Evolutionary conservation across 495 filamentous ascomycete species (phyloP), one percentile per base, ranked within the genome.

Genomic region (Delitschia confertaspora): DNA sequence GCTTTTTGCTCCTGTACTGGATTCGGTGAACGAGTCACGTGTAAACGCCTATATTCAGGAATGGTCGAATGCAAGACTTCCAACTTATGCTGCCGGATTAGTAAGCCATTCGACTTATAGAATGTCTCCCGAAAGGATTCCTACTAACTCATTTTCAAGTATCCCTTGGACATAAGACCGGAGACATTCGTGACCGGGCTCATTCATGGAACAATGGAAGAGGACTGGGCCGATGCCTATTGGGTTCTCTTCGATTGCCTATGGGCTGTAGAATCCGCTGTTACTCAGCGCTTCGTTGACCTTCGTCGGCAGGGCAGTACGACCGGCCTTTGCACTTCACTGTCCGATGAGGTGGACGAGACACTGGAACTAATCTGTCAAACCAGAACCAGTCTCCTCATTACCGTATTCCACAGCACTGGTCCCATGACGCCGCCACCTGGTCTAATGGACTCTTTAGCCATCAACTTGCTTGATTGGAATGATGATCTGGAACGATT

Each of bases 181-280:
- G 51, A 55, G 18, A 47, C 25, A 1, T 55, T 55, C 24, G 36
- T 55, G 4, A 35, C 42, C 4, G 19, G 30, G 20, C 36, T 55
- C 6, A 38, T 55, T 22, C 45, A 50, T 22, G 51, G 45, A 5
- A 45, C 36, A 2, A 40, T 38, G 35, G 46, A 55, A 21, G 45
- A 49, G 30, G 46, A 49, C 31, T 55, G 51, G 51, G 47, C 50
- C 8, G 40, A 55, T 42, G 46, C 46, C 8, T 55, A 50, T 24
- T 55, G 45, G 51, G 37, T 50, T 3, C 35, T 55, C 2, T 55
- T 55, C 27, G 51, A 55, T 30, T 38, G 25, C 10, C 18, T 55
- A 13, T 55, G 51, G 51, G 51, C 51, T n/a, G 36, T 42, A n/a
- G 51, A 55, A 34, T 50, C 16, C 22, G 39, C 51, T 26, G 13